Percentiles rank a stretch among this genome's conserved stretches.
Conservation (phyloP, 2,329 filamentous ascomycete species). For the Didymella pomorum region DNA sequence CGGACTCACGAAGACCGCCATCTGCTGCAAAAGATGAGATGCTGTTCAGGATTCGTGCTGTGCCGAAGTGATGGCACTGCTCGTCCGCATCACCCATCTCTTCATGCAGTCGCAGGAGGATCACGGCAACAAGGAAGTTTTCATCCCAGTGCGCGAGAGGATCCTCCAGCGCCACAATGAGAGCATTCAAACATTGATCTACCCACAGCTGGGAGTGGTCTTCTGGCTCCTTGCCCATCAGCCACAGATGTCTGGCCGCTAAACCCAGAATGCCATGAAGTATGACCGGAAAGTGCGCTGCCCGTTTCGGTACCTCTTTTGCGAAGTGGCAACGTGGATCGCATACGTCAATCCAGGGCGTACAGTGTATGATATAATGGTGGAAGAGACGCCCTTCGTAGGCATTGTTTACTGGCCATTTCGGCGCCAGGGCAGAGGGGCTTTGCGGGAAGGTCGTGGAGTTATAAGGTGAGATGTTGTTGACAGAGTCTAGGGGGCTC, state of each 20-base stretch:
- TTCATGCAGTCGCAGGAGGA: conserved; percentile 60
- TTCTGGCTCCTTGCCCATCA: conserved; percentile 51
- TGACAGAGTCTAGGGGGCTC: conserved; percentile 25
- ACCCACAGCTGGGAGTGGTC: conserved; percentile 57
- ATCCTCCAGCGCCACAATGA: conserved; percentile 57
- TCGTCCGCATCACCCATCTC: conserved; percentile 54
- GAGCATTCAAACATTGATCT: conserved; percentile 56
- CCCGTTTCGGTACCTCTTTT: conserved; percentile 57
- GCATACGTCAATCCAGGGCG: conserved; percentile 41
- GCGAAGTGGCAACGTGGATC: conserved; percentile 50
- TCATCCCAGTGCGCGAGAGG: conserved; percentile 56
- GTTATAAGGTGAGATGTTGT: conserved; percentile 38
- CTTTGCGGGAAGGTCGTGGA: conserved; percentile 35
- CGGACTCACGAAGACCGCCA: conserved; percentile 53
- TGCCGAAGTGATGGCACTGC: conserved; percentile 52
- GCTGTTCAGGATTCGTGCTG: conserved; percentile 50
- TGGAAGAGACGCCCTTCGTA: conserved; percentile 40
- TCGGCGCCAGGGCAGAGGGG: conserved; percentile 27
- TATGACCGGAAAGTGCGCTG: conserved; percentile 57
- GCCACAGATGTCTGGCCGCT: conserved; percentile 56
- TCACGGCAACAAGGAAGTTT: conserved; percentile 58
- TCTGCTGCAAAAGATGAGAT: conserved; percentile 50
- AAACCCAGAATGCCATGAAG: conserved; percentile 58
- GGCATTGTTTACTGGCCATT: conserved; percentile 37
- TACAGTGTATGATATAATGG: conserved; percentile 43